phyloP scores from a whole-genome alignment of 495 filamentous ascomycete genomes.

The Rostrohypoxylon terebratum region DNA sequence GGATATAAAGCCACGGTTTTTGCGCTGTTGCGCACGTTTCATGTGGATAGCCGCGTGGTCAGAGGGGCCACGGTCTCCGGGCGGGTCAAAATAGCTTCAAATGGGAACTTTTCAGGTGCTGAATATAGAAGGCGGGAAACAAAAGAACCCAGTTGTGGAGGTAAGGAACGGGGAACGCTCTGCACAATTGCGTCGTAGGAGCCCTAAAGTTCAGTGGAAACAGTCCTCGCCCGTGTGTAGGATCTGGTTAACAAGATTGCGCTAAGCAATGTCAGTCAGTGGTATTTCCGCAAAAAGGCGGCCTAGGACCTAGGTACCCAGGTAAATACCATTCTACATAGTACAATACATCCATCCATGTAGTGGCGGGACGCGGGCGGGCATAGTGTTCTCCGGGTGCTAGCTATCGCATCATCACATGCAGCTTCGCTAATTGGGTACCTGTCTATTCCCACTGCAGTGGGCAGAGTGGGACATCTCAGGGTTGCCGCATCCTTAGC shows the following conservation, averaged over 20 bases:
- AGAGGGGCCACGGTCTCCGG: neutral
- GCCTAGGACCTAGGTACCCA: neutral
- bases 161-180: neutral
- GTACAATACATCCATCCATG: too few species aligned
- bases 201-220: conserved; percentile 3
- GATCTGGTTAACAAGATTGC: conserved; percentile 13
- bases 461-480: neutral
- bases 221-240: neutral
- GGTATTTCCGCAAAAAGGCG: conserved; percentile 10
- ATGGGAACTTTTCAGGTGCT: neutral
- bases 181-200: neutral
- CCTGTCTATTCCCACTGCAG: neutral
- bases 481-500: conserved; percentile 3
- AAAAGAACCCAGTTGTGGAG: neutral
- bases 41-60: neutral
- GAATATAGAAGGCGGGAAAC: conserved; percentile 8
- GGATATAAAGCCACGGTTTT: neutral
- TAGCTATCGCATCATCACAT: conserved; percentile 13
- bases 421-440: neutral
- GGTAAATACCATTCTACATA: too few species aligned
- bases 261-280: conserved; percentile 10
- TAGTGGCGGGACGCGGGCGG: neutral
- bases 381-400: neutral
- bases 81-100: neutral
- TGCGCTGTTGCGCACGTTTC: conserved; percentile 4